Evolutionary conservation across 2,329 filamentous ascomycete species (phyloP).

Genomic region (Fusarium miscanthi): DNA sequence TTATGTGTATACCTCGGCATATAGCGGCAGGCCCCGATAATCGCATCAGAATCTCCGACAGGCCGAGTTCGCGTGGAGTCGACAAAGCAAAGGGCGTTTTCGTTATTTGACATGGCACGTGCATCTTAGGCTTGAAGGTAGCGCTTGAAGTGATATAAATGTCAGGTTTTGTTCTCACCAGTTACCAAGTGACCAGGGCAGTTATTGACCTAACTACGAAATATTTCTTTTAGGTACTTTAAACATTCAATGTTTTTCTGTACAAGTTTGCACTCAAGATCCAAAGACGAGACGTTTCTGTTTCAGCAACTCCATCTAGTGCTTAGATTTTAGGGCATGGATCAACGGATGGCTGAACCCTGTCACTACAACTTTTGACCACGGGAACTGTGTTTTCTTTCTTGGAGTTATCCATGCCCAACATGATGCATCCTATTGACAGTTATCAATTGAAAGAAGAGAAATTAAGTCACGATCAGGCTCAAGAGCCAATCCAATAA

Average conservation of each 20-base stretch:
- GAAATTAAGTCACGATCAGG: neutral
- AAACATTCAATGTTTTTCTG: neutral
- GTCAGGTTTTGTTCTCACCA: neutral
- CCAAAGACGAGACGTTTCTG: conserved; percentile 11
- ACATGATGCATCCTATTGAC: neutral
- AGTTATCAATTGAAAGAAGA: neutral
- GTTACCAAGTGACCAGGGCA: neutral
- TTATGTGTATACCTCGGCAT: conserved; percentile 22
- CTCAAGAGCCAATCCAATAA: neutral
- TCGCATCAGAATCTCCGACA: conserved; percentile 29
- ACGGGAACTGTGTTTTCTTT: neutral
- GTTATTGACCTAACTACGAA: no score
- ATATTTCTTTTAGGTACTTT: no score
- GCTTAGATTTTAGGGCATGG: conserved; percentile 7
- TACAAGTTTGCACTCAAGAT: conserved; percentile 1
- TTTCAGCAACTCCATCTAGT: conserved; percentile 1
- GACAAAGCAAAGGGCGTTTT: conserved; percentile 33
- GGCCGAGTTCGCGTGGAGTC: conserved; percentile 4
- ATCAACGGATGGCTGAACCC: conserved; percentile 9
- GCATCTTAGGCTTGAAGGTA: neutral
- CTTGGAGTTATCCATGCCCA: neutral
- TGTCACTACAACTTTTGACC: neutral
- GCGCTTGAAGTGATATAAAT: neutral
- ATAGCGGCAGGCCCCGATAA: conserved; percentile 33
- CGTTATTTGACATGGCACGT: neutral